Percentiles rank a stretch among this genome's conserved stretches.
Conservation (phyloP, 805 yeast genomes). For the Pichia thaimueangensis region DNA sequence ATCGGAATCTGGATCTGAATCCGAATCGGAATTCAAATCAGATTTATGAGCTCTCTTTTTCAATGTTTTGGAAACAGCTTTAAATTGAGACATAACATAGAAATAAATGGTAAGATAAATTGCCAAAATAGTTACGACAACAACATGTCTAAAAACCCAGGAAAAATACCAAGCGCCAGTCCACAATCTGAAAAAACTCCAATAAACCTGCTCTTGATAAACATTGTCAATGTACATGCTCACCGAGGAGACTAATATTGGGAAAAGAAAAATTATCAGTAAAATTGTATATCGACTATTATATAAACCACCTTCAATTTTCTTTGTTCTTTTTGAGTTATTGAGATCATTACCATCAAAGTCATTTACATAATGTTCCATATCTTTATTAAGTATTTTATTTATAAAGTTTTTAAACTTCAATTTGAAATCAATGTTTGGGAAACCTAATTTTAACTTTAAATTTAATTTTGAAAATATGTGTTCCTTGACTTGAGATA, state of each 20-base stretch:
- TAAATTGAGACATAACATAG: conserved; percentile 61
- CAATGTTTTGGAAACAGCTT: conserved; percentile 30
- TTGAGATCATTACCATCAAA: neutral
- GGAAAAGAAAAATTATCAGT: conserved; percentile 50
- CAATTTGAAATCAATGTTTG: no score
- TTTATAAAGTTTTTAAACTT: no score
- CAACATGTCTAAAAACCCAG: conserved; percentile 76
- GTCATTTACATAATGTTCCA: neutral
- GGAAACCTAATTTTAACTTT: neutral
- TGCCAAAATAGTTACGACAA: conserved; percentile 53
- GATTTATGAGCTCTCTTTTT: neutral
- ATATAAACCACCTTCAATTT: conserved; percentile 67
- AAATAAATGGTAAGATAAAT: conserved; percentile 67
- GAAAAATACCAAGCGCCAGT: conserved; percentile 70
- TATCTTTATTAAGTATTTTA: no score
- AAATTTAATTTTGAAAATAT: neutral
- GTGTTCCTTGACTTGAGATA: neutral
- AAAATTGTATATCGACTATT: conserved; percentile 52
- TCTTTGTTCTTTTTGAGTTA: neutral
- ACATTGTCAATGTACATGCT: conserved; percentile 39
- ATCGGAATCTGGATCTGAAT: neutral
- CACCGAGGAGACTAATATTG: conserved; percentile 72
- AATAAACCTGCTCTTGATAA: conserved; percentile 57
- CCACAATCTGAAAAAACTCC: conserved; percentile 73
- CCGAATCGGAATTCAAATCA: neutral